Base-by-base conservation (phyloP, 1,284 basidiomycete species). In the Boletus semigastroideus region DNA sequence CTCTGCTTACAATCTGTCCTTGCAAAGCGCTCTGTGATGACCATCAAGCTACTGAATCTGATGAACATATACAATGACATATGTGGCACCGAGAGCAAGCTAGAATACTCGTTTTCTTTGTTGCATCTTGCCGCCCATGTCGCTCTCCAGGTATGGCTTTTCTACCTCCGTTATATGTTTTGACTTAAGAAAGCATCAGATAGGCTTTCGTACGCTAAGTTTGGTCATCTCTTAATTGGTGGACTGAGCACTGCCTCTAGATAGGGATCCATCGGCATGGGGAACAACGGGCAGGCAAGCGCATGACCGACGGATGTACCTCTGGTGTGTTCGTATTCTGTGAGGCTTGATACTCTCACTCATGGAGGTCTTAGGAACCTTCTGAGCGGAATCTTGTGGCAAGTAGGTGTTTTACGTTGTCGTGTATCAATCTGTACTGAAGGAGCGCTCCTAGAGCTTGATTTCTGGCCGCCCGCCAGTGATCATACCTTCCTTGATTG, bases 11-110 rank as follows among this genome's bases (percentile, higher is more conserved):
- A 80, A 49, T 69, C 77, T 6, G 65, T 80, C 13, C 53, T 80
- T 45, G 68, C 62, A 42, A 65, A 72, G 46, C 68, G 71, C 41
- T 79, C 78, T 12, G 56, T 80, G 25, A 70, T 72, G 28, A 79
- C 78, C 13, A 63, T 79, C 51, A 78, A 80, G 65, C 70, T 72
- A 3, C 52, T 79, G 25, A 77, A 81, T 62, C 68, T 80, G 25
- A 77, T 79, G 73, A 79, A 78, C 56, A 70, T 78, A 25, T 79
- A 78, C 66, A 77, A 77, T 54, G 77, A 77, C 36, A 37, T 37
- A n/a, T 37, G 36, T 12, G 36, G 36, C 17, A 37, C 12, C 5
- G 36, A 37, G 19, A 37, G 9, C 36, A 37, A 37, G 36, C 36
- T 37, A 12, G 36, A 37, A n/a, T 17, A 37, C 11, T 37, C 36